These are phyloP conservation scores for Schizophyllum amplum DNA, from an alignment of 1,284 basidiomycete genomes.

Conservation along the genomic window DNA sequence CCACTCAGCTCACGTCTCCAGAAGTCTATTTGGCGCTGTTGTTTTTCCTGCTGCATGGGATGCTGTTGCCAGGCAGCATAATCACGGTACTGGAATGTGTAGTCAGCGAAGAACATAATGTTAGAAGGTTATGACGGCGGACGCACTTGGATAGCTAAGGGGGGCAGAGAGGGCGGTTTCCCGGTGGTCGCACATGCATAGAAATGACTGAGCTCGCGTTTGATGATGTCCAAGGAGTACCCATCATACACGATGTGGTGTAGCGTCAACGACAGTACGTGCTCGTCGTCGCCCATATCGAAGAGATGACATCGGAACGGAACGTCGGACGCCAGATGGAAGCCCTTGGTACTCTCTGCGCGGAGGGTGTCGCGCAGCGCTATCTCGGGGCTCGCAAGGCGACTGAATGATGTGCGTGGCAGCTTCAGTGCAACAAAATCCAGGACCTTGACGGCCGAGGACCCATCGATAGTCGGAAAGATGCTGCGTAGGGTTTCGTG, in stretches of 20 bases:
- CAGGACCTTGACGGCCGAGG: neutral
- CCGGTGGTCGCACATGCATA: neutral
- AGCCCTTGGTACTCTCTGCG: neutral
- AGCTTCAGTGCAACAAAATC: neutral
- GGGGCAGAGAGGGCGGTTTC: neutral
- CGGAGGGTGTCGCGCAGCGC: neutral
- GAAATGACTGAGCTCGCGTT: neutral
- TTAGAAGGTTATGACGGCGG: no score
- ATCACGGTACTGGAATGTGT: neutral
- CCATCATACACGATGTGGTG: neutral
- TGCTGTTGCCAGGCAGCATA: neutral
- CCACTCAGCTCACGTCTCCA: neutral
- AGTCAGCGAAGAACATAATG: neutral
- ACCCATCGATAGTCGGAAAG: neutral
- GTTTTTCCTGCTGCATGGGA: neutral
- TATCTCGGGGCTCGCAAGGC: neutral
- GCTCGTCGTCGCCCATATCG: neutral
- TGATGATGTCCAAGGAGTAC: neutral
- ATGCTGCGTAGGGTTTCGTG: neutral
- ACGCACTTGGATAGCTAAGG: neutral
- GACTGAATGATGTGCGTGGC: neutral
- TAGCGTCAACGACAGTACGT: neutral
- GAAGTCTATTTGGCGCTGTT: neutral
- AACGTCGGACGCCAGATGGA: neutral
- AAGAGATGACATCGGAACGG: neutral